A percentile compares a stretch with the other conserved stretches of the same genome.
Conservation (phyloP, 768 basidiomycete species). For the Inosperma sp. region DNA sequence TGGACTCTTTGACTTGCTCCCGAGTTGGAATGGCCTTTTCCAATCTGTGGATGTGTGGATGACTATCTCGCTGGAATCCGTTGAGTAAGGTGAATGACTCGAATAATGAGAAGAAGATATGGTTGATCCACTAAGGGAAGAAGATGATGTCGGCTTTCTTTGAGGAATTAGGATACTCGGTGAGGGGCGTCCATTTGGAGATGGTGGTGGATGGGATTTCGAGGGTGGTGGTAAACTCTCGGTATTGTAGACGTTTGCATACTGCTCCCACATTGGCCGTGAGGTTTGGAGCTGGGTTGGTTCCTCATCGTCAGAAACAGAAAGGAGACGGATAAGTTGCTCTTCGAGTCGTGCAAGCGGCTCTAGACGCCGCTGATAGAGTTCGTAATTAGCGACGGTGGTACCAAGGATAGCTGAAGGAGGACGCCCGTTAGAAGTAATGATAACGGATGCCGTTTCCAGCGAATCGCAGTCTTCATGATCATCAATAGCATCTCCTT, state of each 20-base stretch:
- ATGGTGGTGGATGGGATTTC: slow-evolving; percentile 19
- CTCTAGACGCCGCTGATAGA: slow-evolving; percentile 57
- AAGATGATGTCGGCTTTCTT: slow-evolving; percentile 28
- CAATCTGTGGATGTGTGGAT: slow-evolving; percentile 62
- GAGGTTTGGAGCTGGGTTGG: slow-evolving; percentile 49
- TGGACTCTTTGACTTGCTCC: slow-evolving; percentile 57
- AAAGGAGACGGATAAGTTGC: slow-evolving; percentile 59
- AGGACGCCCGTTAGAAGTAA: slow-evolving; percentile 46
- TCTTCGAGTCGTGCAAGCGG: slow-evolving; percentile 70
- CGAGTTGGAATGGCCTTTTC: slow-evolving; percentile 64
- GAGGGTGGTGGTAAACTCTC: slow-evolving; percentile 22
- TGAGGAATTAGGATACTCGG: slow-evolving; percentile 48
- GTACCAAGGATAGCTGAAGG: slow-evolving; percentile 48
- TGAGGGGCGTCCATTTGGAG: slow-evolving; percentile 42
- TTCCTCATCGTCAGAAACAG: slow-evolving; percentile 68
- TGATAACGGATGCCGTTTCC: slow-evolving; percentile 50
- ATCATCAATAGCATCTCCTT: slow-evolving; percentile 55
- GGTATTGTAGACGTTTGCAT: slow-evolving; percentile 21
- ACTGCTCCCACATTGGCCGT: slow-evolving; percentile 36
- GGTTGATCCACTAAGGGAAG: slow-evolving; percentile 20
- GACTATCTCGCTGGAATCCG: slow-evolving; percentile 48
- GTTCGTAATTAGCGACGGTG: slow-evolving; percentile 54
- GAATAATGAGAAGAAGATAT: slow-evolving; percentile 18
- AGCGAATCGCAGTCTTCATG: slow-evolving; percentile 49
- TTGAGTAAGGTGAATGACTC: slow-evolving; percentile 27